Percentiles rank a stretch among this genome's conserved stretches.
phyloP scores from a whole-genome alignment of 495 filamentous ascomycete species.

The Neurospora sp. region DNA sequence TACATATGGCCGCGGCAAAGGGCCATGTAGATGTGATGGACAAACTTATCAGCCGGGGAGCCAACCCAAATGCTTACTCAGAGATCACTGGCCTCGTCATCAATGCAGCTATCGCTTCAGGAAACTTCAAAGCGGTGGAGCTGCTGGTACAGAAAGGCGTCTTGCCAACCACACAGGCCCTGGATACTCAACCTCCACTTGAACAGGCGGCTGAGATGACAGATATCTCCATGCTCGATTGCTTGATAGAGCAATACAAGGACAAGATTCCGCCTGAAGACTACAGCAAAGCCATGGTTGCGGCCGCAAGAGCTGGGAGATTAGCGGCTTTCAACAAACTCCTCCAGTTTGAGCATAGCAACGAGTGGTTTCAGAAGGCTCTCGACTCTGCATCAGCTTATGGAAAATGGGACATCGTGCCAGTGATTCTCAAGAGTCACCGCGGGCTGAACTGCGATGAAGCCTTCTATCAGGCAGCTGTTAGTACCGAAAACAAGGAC shows the following conservation, averaged over 20 bases:
- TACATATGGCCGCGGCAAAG: constrained; percentile 26
- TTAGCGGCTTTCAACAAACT: neutral
- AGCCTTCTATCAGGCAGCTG: neutral
- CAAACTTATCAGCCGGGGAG: constrained; percentile 20
- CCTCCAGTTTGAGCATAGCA: neutral
- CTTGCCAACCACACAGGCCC: constrained; percentile 13
- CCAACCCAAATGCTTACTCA: constrained; percentile 20
- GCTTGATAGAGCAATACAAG: constrained; percentile 17
- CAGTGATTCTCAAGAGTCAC: neutral
- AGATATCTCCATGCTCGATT: constrained; percentile 25
- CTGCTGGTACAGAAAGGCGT: constrained; percentile 23
- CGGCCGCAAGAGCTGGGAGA: neutral
- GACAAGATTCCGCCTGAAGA: constrained; percentile 4
- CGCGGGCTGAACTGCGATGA: neutral
- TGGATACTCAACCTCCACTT: constrained; percentile 18
- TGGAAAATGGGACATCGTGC: neutral
- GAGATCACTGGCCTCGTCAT: constrained; percentile 22
- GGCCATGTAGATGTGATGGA: constrained; percentile 26
- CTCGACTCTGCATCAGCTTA: neutral
- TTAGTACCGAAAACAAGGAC: neutral
- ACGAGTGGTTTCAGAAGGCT: neutral
- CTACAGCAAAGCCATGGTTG: constrained; percentile 16
- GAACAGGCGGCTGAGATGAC: constrained; percentile 19
- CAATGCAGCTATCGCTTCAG: constrained; percentile 26
- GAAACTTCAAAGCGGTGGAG: constrained; percentile 22